These are phyloP conservation scores for Jackrogersella minutella DNA, from an alignment of 495 filamentous ascomycete genomes.

Conservation along the genomic window DNA sequence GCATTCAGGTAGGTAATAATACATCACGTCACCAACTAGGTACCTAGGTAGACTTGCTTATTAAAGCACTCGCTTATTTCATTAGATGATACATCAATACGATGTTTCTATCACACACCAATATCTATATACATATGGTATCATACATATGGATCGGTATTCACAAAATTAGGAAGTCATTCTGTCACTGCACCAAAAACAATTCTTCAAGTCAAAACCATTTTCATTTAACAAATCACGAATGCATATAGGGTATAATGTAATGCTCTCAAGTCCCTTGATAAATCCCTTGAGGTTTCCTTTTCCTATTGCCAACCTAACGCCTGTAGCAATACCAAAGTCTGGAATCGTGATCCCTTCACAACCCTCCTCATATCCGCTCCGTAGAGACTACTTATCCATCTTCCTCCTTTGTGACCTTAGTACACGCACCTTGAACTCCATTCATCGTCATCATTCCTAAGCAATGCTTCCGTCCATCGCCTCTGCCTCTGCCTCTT, in stretches of 20 bases:
- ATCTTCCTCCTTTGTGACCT: conserved; percentile 2
- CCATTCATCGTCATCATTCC: neutral
- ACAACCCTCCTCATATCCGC: conserved; percentile 10
- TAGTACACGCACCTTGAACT: conserved; percentile 2
- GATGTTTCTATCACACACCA: too few relatives aligned
- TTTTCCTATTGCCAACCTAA: conserved; percentile 37
- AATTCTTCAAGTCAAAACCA: neutral
- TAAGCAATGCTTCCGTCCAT: conserved; percentile 28
- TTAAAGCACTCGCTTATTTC: too few relatives aligned
- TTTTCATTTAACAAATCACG: conserved; percentile 24
- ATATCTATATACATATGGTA: too few relatives aligned
- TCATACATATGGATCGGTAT: too few relatives aligned
- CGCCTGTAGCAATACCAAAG: conserved; percentile 34
- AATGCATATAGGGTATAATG: conserved; percentile 41
- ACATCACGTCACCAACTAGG: too few relatives aligned
- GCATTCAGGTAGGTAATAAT: too few relatives aligned
- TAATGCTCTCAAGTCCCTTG: conserved; percentile 24
- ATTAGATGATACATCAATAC: too few relatives aligned
- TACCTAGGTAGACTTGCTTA: too few relatives aligned
- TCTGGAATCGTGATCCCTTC: conserved; percentile 22
- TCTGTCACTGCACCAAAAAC: neutral
- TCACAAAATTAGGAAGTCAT: too few relatives aligned
- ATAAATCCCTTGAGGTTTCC: conserved; percentile 32
- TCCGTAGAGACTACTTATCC: conserved; percentile 4
- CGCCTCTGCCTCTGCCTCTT: conserved; percentile 28